Conservation (phyloP, 139 green algal genomes). For the Zygnema circumcarinatum region DNA sequence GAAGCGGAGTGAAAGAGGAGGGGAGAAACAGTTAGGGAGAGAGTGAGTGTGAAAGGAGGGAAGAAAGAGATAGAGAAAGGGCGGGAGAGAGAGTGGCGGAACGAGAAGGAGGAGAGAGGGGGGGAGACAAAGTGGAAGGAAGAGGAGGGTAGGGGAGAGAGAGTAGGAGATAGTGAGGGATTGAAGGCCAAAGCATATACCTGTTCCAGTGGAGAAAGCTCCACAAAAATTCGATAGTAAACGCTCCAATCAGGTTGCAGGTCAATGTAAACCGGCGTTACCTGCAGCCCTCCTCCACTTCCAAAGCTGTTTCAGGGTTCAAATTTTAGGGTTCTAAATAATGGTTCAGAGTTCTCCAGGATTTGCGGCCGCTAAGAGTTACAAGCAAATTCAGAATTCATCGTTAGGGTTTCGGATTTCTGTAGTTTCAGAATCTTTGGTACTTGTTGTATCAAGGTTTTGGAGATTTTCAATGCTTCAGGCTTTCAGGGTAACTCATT, state of each 20-base stretch:
- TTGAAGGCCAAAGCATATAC: neutral
- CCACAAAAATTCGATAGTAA: conserved; percentile 18
- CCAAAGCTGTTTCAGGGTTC: no score
- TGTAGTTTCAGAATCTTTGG: no score
- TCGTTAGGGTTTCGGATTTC: no score
- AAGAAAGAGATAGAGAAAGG: conserved; percentile 24
- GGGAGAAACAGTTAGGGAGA: conserved; percentile 9
- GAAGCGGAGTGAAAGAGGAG: conserved; percentile 17
- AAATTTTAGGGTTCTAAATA: no score
- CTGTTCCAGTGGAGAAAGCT: conserved; percentile 9
- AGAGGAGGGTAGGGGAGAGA: conserved; percentile 18
- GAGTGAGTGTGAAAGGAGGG: neutral
- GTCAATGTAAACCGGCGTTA: conserved; percentile 2
- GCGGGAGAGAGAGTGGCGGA: conserved; percentile 4
- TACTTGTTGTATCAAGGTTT: no score
- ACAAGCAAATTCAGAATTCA: no score
- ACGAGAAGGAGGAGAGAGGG: conserved; percentile 33
- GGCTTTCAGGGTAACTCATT: no score
- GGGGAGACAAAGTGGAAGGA: neutral
- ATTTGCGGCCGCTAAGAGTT: no score
- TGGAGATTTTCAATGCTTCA: no score
- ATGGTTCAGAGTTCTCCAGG: no score
- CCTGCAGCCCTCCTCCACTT: no score
- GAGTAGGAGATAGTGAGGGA: neutral
- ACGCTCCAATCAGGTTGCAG: conserved; percentile 4